Evolutionary conservation across 2,329 filamentous ascomycete species (phyloP), one percentile per base, ranked within the genome.

Genomic region (Pseudogymnoascus sp.): DNA sequence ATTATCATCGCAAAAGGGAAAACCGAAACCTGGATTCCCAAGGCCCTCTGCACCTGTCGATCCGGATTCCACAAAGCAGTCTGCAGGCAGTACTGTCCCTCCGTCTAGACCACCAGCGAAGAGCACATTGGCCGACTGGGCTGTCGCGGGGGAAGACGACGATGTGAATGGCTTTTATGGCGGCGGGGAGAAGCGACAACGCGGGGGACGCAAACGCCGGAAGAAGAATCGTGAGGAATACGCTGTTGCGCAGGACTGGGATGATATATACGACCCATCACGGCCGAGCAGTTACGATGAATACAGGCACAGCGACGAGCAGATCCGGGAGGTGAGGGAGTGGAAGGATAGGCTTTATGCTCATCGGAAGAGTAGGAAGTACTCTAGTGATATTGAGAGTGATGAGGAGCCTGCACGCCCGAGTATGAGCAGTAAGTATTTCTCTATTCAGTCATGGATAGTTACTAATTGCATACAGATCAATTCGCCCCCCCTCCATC

Each of bases 231-330:
- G 87, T 74, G 83, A 84, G 70, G 82, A 85, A 65, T 81, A 83
- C 67, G 79, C 84, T 5, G 79, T 80, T 57, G 75, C 81, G 31
- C 82, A 85, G 73, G 87, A 96, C 72, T 97, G 92, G 92, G 89
- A 96, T 73, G 91, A 96, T 73, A 84, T 95, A 23, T 97, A 96
- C 73, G 93, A 96, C 71, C 90, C 91, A 0, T 80, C 88, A 10
- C 80, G 89, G 40, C 92, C 93, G 7, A 96, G 90, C 42, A 92
- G 87, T 68, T 89, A 93, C 60, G 89, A 93, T 63, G 89, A 93
- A 71, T 97, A 95, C 73, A 83, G 90, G 65, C 81, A 86, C 65
- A 95, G 91, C 71, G 91, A 96, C 64, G 92, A 96, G 76, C 88
- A 90, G 72, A 84, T 93, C 65, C 79, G 83, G 16, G 91, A 96